Conservation (phyloP, 2,329 filamentous ascomycete genomes). For the Incumbomyces delicatus region DNA sequence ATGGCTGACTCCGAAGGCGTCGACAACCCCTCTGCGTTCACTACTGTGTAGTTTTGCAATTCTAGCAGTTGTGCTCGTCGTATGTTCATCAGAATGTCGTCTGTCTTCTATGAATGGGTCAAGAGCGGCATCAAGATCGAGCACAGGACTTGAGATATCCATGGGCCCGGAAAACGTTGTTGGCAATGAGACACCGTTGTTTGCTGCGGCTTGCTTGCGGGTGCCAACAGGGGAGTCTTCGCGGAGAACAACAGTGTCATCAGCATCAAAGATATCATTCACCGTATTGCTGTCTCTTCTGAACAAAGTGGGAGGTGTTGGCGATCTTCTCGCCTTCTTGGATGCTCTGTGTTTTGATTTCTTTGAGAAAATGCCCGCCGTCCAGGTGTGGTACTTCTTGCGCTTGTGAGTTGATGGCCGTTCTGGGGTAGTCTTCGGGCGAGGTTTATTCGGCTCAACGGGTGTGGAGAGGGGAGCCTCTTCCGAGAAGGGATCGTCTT, state of each 20-base stretch:
- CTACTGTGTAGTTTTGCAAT: conserved; percentile 41
- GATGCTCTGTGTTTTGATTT: conserved; percentile 37
- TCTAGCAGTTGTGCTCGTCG: conserved; percentile 22
- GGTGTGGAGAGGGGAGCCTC: conserved; percentile 2
- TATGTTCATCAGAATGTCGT: conserved; percentile 24
- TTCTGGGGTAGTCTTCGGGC: conserved; percentile 23
- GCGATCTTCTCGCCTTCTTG: conserved; percentile 33
- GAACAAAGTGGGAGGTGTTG: conserved; percentile 34
- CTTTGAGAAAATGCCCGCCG: conserved; percentile 41
- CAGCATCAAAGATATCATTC: conserved; percentile 40
- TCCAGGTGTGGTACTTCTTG: conserved; percentile 64
- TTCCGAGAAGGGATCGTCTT: conserved; percentile 14
- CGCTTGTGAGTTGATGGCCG: conserved; percentile 42
- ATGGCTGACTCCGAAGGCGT: conserved; percentile 26
- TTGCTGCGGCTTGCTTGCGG: conserved; percentile 7
- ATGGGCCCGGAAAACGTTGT: conserved; percentile 35
- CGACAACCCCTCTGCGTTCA: conserved; percentile 35
- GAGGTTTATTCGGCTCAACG: conserved; percentile 13
- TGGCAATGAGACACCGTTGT: neutral
- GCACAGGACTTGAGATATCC: conserved; percentile 66
- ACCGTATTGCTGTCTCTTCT: conserved; percentile 31
- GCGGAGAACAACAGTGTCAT: conserved; percentile 39
- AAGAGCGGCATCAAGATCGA: conserved; percentile 87
- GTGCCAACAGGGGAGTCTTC: conserved; percentile 25
- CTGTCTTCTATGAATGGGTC: conserved; percentile 74